A percentile compares a stretch with the other conserved stretches of the same genome.
These are phyloP conservation scores for Xylariaceae sp. DNA, from an alignment of 2,329 filamentous ascomycete species.

Conservation along the genomic window DNA sequence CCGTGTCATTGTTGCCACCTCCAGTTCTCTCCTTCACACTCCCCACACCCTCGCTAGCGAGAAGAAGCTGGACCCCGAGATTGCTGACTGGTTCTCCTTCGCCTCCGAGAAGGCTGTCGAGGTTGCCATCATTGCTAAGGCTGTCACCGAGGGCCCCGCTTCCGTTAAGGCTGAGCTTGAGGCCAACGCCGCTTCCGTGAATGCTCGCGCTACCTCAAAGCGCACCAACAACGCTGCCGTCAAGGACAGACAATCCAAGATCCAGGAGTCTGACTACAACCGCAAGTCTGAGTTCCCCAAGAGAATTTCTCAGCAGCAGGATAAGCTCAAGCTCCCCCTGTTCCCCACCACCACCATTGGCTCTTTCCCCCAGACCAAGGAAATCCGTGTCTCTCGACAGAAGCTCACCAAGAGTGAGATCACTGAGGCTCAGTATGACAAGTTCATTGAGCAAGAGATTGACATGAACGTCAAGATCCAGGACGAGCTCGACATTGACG, in stretches of 20 bases:
- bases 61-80: constrained; percentile 94
- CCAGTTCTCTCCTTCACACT: constrained; percentile 96
- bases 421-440: constrained; percentile 86
- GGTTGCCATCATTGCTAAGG: constrained; percentile 92
- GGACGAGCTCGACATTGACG: constrained; percentile 95
- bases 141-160: constrained; percentile 87
- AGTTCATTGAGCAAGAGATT: constrained; percentile 99
- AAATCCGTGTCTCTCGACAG: constrained; percentile 95
- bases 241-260: constrained; percentile 91
- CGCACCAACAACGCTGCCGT: constrained; percentile 97
- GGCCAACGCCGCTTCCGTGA: constrained; percentile 92
- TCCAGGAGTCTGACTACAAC: constrained; percentile 82
- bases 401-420: constrained; percentile 99
- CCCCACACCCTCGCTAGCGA: constrained; percentile 97
- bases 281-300: constrained; percentile 85
- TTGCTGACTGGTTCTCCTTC: constrained; percentile 98
- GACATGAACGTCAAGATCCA: constrained; percentile 92
- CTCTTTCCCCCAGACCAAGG: constrained; percentile 98
- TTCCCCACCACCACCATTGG: constrained; percentile 99
- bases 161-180: constrained; percentile 85
- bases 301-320: constrained; percentile 85
- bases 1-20: constrained; percentile 93
- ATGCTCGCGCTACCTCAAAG: constrained; percentile 86
- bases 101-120: constrained; percentile 91
- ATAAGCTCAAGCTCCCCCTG: constrained; percentile 86